These are phyloP conservation scores for Chrysosporium queenslandicum DNA, from an alignment of 2,329 filamentous ascomycete genomes.

Conservation along the genomic window DNA sequence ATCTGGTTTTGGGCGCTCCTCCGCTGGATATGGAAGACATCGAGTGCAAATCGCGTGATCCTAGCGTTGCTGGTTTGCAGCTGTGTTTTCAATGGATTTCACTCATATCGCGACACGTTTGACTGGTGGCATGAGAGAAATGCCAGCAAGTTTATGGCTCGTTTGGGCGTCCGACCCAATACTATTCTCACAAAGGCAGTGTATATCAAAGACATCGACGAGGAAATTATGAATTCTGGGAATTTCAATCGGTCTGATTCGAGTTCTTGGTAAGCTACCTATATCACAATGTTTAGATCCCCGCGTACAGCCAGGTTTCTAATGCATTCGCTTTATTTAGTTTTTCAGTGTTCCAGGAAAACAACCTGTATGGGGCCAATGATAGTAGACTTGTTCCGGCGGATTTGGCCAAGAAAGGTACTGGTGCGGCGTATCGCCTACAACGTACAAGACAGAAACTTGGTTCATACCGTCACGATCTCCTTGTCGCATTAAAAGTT, in stretches of 20 bases:
- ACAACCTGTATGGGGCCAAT: constrained; percentile 20
- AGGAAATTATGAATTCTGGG: constrained; percentile 42
- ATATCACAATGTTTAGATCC: neutral
- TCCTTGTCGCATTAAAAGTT: constrained; percentile 80
- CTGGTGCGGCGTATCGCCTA: constrained; percentile 47
- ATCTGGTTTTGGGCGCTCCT: constrained; percentile 63
- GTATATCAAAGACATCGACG: constrained; percentile 70
- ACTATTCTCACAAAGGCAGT: constrained; percentile 73
- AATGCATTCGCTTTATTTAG: constrained; percentile 1
- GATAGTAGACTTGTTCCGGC: neutral
- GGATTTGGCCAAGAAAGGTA: constrained; percentile 18
- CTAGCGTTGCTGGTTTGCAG: constrained; percentile 60
- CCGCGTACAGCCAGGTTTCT: neutral
- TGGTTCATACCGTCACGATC: constrained; percentile 74
- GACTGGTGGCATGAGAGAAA: constrained; percentile 79
- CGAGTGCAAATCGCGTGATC: constrained; percentile 64
- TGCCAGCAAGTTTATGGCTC: constrained; percentile 68
- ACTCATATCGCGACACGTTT: constrained; percentile 62
- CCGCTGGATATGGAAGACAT: constrained; percentile 55
- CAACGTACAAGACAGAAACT: constrained; percentile 73
- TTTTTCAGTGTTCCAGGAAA: constrained; percentile 38
- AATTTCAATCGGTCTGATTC: constrained; percentile 23
- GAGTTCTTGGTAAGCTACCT: constrained; percentile 26
- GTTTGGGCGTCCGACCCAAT: constrained; percentile 70
- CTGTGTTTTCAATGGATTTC: constrained; percentile 60